A percentile compares a stretch with the other conserved stretches of the same genome.
phyloP scores from a whole-genome alignment of 2,329 filamentous ascomycete genomes.

The Zelopaecilomyces penicillatus region DNA sequence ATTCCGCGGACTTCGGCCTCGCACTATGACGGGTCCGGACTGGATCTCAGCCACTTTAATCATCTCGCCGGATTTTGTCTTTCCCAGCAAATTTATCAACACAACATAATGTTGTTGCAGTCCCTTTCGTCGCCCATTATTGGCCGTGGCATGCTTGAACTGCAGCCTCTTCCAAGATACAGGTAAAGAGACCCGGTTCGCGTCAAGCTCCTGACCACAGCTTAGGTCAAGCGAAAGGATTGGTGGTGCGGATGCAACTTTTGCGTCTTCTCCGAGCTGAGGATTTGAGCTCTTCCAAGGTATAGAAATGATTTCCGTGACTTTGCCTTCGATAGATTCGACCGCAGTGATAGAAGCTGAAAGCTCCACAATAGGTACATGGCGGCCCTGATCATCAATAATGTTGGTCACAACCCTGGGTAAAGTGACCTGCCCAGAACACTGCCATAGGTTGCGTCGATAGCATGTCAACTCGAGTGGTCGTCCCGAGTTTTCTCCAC shows the following conservation, averaged over 20 bases:
- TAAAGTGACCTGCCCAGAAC: slow-evolving; percentile 76
- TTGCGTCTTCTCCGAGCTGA: slow-evolving; percentile 41
- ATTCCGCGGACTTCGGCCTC: slow-evolving; percentile 84
- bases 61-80: slow-evolving; percentile 57
- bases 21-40: slow-evolving; percentile 90
- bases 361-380: slow-evolving; percentile 67
- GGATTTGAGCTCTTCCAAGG: slow-evolving; percentile 80
- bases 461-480: slow-evolving; percentile 88
- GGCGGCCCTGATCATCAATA: slow-evolving; percentile 64
- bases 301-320: slow-evolving; percentile 90
- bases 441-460: slow-evolving; percentile 88
- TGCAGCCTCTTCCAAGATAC: slow-evolving; percentile 91
- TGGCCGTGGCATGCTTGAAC: slow-evolving; percentile 93
- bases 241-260: slow-evolving; percentile 42
- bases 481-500: slow-evolving; percentile 45
- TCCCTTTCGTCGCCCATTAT: slow-evolving; percentile 89
- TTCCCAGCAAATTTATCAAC: slow-evolving; percentile 73
- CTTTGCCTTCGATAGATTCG: slow-evolving; percentile 86
- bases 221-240: slow-evolving; percentile 46
- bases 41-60: slow-evolving; percentile 74
- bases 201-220: slow-evolving; percentile 63
- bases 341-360: slow-evolving; percentile 76
- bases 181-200: slow-evolving; percentile 68
- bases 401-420: slow-evolving; percentile 65
- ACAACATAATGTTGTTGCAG: slow-evolving; percentile 93